Base-by-base conservation (phyloP, 305 asterid species). In the Fraxinus floribunda region DNA sequence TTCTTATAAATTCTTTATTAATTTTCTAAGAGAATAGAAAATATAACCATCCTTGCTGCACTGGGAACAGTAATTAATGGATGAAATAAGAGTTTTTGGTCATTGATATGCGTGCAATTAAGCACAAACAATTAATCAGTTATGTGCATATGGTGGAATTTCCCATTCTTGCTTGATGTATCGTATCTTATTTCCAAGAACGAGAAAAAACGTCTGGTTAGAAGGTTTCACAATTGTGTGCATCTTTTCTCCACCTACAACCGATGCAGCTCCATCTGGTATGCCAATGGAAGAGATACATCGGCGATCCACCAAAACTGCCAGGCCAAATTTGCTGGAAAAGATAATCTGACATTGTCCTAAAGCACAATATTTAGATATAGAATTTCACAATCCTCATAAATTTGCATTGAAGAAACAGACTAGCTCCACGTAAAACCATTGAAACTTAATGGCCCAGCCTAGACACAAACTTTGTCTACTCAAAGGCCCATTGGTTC, bases 401-500 rank as follows among this genome's bases (percentile, higher is more conserved):
- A 30, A 30, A 70, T 70, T 29, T 5, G 38, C 39, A 30, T 70
- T 30, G 20, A 70, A 70, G 20, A 70, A 66, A 29, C 38, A 13
- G 75, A 68, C 22, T 68, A 11, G 41, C 39, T 30, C 22, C 20
- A 70, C 22, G 32, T 29, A 34, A 30, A 70, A 32, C 22, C 22
- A 0, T 9, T 22, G 32, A 22, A 62, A 62, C 34, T 62, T 3
- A 62, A 62, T 57, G 29, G 68, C 26, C 26, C 26, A 18, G 66
- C 66, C 66, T 55, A 55, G 32, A 62, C 9, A 30, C 75, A 68
- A 70, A 29, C 39, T 26, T 29, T 41, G 38, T 70, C 75, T 70
- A 30, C 75, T 70, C 75, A 6, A 70, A 70, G 41, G 82, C 82
- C 82, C 76, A 79, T 16, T 41, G 35, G 18, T 79, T 60, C 81